phyloP scores from a whole-genome alignment of 2,329 filamentous ascomycete species.

The Trichoderma polysporum region DNA sequence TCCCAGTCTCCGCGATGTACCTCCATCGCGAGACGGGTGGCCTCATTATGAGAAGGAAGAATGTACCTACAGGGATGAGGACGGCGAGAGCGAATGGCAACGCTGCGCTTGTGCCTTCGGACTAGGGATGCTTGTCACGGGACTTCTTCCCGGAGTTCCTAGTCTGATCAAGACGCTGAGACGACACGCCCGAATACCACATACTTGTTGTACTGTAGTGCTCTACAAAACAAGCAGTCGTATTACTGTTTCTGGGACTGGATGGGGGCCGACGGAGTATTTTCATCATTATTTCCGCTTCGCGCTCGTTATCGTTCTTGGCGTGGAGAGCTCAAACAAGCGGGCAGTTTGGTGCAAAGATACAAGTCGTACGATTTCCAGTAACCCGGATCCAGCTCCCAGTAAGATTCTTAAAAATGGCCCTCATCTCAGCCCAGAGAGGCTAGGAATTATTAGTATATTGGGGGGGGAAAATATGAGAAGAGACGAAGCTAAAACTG shows the following conservation, averaged over 20 bases:
- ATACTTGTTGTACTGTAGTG: not conserved
- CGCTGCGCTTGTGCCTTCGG: not conserved
- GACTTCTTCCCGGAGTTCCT: not conserved
- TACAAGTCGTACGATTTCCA: constrained; percentile 2
- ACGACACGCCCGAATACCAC: not conserved
- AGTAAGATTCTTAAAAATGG: constrained; percentile 8
- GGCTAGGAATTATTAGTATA: not conserved
- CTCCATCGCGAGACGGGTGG: not conserved
- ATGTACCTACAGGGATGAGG: not conserved
- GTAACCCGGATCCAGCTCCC: constrained; percentile 10
- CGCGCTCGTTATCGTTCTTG: not conserved
- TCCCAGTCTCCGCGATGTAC: not conserved
- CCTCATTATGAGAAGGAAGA: not conserved
- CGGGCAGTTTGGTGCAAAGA: not conserved
- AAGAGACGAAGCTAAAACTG: not conserved
- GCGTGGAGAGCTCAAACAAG: not conserved
- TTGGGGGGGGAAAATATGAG: not conserved
- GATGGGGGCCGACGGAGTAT: not conserved
- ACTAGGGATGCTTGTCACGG: constrained; percentile 3
- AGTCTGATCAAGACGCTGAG: not conserved
- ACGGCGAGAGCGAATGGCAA: not conserved
- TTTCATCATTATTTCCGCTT: not conserved
- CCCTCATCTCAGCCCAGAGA: constrained; percentile 1
- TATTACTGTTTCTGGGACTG: not conserved
- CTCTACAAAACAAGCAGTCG: not conserved